A percentile compares a stretch with the other conserved stretches of the same genome.
Evolutionary conservation across 805 yeast genomes (phyloP).

Genomic region (Nakazawaea holstii): DNA sequence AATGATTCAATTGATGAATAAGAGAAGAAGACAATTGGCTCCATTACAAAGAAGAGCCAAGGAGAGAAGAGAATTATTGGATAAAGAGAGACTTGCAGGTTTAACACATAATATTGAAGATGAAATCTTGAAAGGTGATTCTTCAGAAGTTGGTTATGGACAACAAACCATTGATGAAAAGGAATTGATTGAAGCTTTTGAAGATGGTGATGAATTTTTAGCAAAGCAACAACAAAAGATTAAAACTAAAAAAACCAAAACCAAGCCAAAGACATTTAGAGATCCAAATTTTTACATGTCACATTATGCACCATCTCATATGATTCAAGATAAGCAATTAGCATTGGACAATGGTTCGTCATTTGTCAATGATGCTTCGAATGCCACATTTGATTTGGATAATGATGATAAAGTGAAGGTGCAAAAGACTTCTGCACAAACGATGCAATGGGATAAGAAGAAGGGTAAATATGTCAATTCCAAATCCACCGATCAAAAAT

Average conservation of each 20-base stretch:
- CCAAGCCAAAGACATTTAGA: conserved; percentile 47
- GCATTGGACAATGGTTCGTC: conserved; percentile 39
- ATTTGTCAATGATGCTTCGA: conserved; percentile 79
- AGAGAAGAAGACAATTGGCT: conserved; percentile 81
- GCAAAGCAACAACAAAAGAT: conserved; percentile 21
- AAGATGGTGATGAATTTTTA: conserved; percentile 42
- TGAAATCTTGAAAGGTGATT: conserved; percentile 55
- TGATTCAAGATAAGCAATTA: conserved; percentile 77
- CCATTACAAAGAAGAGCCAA: conserved; percentile 77
- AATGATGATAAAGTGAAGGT: conserved; percentile 62
- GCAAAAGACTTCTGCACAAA: conserved; percentile 58
- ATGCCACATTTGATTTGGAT: conserved; percentile 80
- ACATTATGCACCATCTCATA: conserved; percentile 81
- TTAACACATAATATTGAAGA: conserved; percentile 68
- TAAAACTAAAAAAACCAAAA: conserved; percentile 24
- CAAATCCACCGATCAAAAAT: conserved; percentile 76
- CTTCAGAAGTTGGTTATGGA: conserved; percentile 31
- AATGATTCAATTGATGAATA: conserved; percentile 77
- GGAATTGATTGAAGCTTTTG: conserved; percentile 43
- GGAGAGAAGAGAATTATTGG: conserved; percentile 63
- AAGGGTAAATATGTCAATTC: conserved; percentile 84
- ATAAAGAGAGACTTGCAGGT: conserved; percentile 72
- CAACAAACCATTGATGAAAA: conserved; percentile 32
- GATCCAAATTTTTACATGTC: conserved; percentile 81
- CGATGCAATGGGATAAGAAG: conserved; percentile 89